Conservation (phyloP, 1,139 yeast species). For the Torulaspora globosa region DNA sequence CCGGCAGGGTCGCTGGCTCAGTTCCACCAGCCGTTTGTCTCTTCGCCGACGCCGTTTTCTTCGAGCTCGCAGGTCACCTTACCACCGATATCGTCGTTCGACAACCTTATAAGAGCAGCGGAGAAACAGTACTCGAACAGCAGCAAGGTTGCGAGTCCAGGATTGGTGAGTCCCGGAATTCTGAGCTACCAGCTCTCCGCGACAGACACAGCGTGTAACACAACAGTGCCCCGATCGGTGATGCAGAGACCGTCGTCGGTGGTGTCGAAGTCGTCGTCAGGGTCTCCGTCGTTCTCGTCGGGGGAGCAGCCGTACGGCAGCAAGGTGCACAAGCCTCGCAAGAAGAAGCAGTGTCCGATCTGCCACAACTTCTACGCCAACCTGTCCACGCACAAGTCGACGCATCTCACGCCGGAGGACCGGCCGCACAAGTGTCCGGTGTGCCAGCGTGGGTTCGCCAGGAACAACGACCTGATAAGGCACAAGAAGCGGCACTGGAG, state of each 20-base stretch:
- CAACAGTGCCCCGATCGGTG: slow-evolving; percentile 12
- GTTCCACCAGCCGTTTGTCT: slow-evolving; percentile 6
- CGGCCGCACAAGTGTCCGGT: slow-evolving; percentile 75
- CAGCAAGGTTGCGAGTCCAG: slow-evolving; percentile 2
- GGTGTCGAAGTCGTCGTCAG: slow-evolving; percentile 6
- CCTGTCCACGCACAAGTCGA: slow-evolving; percentile 79
- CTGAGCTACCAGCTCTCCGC: slow-evolving; percentile 11
- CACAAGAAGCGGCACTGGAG: slow-evolving; percentile 84
- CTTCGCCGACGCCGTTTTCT: slow-evolving; percentile 3
- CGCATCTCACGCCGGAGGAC: slow-evolving; percentile 68
- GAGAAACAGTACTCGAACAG: slow-evolving; percentile 14
- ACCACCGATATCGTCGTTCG: slow-evolving; percentile 34
- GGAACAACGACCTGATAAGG: slow-evolving; percentile 80
- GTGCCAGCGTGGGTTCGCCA: slow-evolving; percentile 80
- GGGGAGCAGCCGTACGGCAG: slow-evolving; percentile 1
- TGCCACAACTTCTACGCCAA: slow-evolving; percentile 74
- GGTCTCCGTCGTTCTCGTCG: slow-evolving; percentile 7
- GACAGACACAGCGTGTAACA: slow-evolving; percentile 5
- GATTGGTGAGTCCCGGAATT: slow-evolving; percentile 1
- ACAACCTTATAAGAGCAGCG: slow-evolving; percentile 21
- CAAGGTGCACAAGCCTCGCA: slow-evolving; percentile 46
- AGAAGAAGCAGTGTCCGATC: slow-evolving; percentile 79
- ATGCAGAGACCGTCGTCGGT: slow-evolving; percentile 7
- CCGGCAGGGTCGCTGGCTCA: neutral
- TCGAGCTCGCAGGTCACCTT: slow-evolving; percentile 19